Evolutionary conservation across 1,284 basidiomycete species (phyloP), one percentile per base, ranked within the genome.

Genomic region (Neonothopanus nambi): DNA sequence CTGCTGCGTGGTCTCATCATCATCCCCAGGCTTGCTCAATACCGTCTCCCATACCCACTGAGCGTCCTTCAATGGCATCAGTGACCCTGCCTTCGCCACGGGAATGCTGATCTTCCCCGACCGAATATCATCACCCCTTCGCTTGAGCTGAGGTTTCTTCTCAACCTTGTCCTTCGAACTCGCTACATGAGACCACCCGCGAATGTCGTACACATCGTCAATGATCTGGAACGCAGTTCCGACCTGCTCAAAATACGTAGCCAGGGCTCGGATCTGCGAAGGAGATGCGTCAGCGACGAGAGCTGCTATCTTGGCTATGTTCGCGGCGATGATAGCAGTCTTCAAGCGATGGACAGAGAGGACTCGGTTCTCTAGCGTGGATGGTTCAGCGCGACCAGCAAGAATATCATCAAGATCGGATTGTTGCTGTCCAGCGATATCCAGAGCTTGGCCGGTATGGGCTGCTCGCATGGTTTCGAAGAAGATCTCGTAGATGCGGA

Each of bases 91-190:
- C 13, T 42, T 42, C 7, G 41, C 41, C 13, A 42, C 26, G 7
- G 41, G 41, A 42, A 42, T 42, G 20, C 20, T 42, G 9, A 42
- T 42, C 20, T 42, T 42, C 20, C 41, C 41, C 21, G 41, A 42
- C 5, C 41, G 41, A 20, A 42, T 42, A 23, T 42, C 41, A 11
- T 42, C 41, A 15, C 41, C 41, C 5, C 41, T n/a, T 8, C 41
- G 21, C 41, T 42, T 42, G 21, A 42, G 20, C 7, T 42, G 30
- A 33, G 30, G 30, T 13, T 33, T 33, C 21, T 26, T 20, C 24
- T 54, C 40, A 46, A 30, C 8, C 54, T 42, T 38, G 51, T 60
- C 54, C 42, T 54, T 57, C 7, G 57, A 52, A n/a, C 30, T 28
- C 18, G 30, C n/a, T 5, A 46, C 44, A 37, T 48, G 46, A 11